Evolutionary conservation across 768 basidiomycete genomes (phyloP), one percentile per base, ranked within the genome.

Genomic region (Xerocomellus intermedius): DNA sequence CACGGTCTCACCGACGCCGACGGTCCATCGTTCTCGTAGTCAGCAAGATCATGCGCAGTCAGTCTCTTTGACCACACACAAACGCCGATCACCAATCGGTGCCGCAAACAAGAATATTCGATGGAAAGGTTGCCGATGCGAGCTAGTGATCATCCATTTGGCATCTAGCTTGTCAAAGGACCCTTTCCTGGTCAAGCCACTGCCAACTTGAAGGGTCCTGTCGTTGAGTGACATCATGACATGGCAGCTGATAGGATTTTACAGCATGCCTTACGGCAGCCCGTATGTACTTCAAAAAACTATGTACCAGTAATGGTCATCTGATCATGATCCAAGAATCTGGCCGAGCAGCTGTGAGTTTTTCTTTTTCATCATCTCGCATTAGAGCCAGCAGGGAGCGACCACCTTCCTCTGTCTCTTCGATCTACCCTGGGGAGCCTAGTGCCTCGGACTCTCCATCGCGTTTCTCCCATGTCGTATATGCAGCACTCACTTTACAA

Each of bases 71-170:
- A 33, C 35, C 46, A 12, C 16, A n/a, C 43, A 39, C 48, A 36
- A 38, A 48, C 16, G 32, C 41, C 21, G 50, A 55, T 64, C 51
- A 45, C 36, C 38, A 10, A 52, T 63, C 53, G 56, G 53, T 37
- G 19, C 56, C 50, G 48, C 53, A 16, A 36, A 35, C 2, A 10
- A 22, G 33, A 21, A 39, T 30, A 12, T 10, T 21, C 22, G 45
- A 56, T 16, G 28, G 30, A 8, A 22, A n/a, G 36, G 1, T 2
- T 24, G 28, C n/a, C 38, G 32, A 21, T 38, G 30, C n/a, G 41
- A 17, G 12, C 19, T 13, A 26, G 16, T 22, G 56, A 50, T 32
- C 42, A 58, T 33, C 36, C 19, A 50, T 26, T 30, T 30, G 28
- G 26, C n/a, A 22, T 45, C 33, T n/a, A 33, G 16, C 37, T 45